phyloP scores from a whole-genome alignment of 208 protist genomes.

The Leishmania lainsoni region DNA sequence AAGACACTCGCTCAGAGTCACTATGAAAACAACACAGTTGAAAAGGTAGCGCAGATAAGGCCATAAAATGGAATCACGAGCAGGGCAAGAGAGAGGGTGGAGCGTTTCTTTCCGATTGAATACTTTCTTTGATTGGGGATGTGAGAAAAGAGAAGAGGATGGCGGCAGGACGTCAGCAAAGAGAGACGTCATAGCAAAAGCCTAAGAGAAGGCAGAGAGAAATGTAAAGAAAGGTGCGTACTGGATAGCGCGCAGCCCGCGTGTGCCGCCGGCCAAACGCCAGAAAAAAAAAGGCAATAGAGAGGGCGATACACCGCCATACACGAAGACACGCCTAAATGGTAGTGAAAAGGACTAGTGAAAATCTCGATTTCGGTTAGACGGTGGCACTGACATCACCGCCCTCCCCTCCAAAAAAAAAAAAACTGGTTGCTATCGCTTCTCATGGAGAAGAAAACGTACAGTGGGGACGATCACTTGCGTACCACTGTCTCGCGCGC shows the following conservation, averaged over 20 bases:
- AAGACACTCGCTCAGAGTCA: neutral
- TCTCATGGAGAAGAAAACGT: neutral
- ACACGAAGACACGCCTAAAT: neutral
- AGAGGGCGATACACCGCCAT: neutral
- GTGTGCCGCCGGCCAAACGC: neutral
- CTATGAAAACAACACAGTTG: neutral
- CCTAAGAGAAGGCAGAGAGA: neutral
- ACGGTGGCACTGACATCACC: neutral
- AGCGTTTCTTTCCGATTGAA: neutral
- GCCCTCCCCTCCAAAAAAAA: too few relatives aligned
- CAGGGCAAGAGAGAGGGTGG: neutral
- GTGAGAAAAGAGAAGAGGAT: neutral
- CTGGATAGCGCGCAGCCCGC: neutral
- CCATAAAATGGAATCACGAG: neutral
- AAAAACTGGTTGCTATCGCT: neutral
- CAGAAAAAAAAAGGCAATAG: neutral
- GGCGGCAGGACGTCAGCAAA: neutral
- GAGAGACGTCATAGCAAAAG: neutral
- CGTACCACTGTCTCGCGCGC: conserved; percentile 20
- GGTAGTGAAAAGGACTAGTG: neutral
- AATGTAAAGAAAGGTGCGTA: neutral
- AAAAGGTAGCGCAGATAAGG: neutral
- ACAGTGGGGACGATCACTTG: conserved; percentile 14
- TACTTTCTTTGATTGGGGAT: neutral
- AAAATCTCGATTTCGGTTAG: neutral